phyloP scores from a whole-genome alignment of 768 basidiomycete genomes.

The Lentinula detonsa region DNA sequence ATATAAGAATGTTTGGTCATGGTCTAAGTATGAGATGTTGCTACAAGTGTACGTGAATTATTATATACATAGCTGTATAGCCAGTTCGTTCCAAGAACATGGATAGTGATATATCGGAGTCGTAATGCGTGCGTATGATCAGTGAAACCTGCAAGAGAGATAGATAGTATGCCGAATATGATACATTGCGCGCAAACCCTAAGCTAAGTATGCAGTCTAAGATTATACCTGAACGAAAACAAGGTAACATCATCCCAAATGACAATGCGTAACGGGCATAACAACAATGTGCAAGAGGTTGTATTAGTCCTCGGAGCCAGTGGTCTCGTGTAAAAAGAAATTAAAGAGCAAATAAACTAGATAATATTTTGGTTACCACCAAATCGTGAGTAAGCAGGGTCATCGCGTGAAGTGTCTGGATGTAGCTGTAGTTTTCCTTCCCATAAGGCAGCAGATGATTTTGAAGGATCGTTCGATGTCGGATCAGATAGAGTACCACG shows the following conservation, averaged over 20 bases:
- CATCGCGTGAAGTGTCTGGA: slow-evolving; percentile 72
- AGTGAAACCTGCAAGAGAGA: background rate
- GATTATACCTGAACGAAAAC: background rate
- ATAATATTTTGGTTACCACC: slow-evolving; percentile 15
- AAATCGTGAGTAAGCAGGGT: slow-evolving; percentile 38
- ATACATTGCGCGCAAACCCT: background rate
- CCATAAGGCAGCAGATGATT: slow-evolving; percentile 77
- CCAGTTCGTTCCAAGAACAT: background rate
- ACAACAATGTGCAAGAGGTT: background rate
- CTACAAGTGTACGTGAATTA: background rate
- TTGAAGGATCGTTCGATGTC: slow-evolving; percentile 69
- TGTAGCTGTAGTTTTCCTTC: slow-evolving; percentile 85
- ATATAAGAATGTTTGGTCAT: background rate
- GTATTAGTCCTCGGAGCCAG: background rate
- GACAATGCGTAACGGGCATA: background rate
- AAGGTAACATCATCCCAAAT: background rate
- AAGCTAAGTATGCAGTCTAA: background rate
- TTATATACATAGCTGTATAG: background rate
- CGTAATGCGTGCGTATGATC: background rate
- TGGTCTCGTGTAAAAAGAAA: background rate
- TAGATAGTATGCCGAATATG: background rate
- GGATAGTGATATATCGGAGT: background rate
- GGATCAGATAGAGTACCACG: slow-evolving; percentile 64
- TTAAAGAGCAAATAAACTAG: slow-evolving; percentile 5
- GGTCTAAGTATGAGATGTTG: background rate